Evolutionary conservation across 768 basidiomycete species (phyloP), one percentile per base, ranked within the genome.

Genomic region (Pleurotus tuoliensis): DNA sequence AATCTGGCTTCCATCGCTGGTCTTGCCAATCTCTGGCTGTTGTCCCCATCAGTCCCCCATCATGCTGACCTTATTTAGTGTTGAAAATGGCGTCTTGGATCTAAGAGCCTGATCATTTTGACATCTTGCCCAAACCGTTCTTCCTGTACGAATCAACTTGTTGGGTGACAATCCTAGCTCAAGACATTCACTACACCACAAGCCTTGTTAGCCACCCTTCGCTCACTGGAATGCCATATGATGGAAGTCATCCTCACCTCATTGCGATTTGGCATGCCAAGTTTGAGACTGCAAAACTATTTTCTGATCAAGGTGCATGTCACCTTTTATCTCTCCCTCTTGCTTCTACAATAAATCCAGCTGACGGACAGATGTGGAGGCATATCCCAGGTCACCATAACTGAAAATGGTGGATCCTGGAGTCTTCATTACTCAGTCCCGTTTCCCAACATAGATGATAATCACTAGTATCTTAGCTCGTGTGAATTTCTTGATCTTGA

Each of bases 251-350:
- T 88, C 9, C 69, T 93, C 47, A 90, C 85, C 22, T 90, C 90
- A 0, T 68, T 90, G 3, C 90, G 90, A 66, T 90, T 88, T 58
- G 83, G 86, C n/a, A 82, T 91, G 13, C 91, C 91, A 5, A 93
- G 92, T 64, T 92, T 91, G n/a, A 83, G 90, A 18, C 71, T 90
- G 58, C 80, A 90, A 22, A 92, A 92, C 65, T 92, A 93, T 62
- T 74, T 90, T 18, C 79, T 92, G 0, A 91, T 88, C 8, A 87
- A 82, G 61, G 69, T 69, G n/a, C n/a, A n/a, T n/a, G 30, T 56
- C 60, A 12, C 75, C 82, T 5, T 62, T 77, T 5, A 24, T 56
- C 15, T 85, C 83, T 24, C 24, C 3, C 24, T 60, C 50, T 64
- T 4, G 48, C 65, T 38, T 65, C 64, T 34, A 54, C 58, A 39